Evolutionary conservation across 768 basidiomycete species (phyloP).

Genomic region (Termitomyces sp.): DNA sequence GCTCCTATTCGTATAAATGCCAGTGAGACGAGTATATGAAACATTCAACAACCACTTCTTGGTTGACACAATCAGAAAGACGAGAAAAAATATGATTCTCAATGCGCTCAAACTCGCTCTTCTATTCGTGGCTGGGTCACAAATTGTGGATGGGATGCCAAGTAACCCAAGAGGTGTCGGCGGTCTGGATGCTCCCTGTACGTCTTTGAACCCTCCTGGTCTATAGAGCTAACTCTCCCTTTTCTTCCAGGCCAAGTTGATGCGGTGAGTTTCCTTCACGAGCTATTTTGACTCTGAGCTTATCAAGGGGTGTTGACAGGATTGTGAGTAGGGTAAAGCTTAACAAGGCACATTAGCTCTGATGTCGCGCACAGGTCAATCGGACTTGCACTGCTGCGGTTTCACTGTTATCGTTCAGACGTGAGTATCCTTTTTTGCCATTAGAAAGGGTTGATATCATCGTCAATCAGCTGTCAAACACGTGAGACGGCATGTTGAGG

Average conservation of each 20-base stretch:
- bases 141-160: not conserved
- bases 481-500: conserved; percentile 4
- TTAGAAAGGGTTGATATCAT: not conserved
- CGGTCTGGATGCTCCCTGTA: conserved; percentile 3
- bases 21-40: not conserved
- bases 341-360: not conserved
- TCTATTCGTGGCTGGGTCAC: not conserved
- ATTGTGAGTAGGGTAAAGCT: not conserved
- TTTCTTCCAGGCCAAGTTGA: not conserved
- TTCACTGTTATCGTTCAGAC: not conserved
- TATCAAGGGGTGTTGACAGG: not conserved
- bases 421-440: not conserved
- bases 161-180: not conserved
- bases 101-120: not conserved
- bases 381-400: conserved; percentile 4
- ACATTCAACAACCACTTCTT: not conserved
- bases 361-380: not conserved
- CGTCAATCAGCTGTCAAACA: conserved; percentile 2
- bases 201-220: not conserved
- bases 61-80: not conserved
- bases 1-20: not conserved
- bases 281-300: not conserved
- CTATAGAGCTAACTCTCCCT: not conserved
- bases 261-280: not conserved
- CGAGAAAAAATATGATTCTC: not conserved